Evolutionary conservation across 768 basidiomycete genomes (phyloP).

Genomic region (Infundibulicybe gibba): DNA sequence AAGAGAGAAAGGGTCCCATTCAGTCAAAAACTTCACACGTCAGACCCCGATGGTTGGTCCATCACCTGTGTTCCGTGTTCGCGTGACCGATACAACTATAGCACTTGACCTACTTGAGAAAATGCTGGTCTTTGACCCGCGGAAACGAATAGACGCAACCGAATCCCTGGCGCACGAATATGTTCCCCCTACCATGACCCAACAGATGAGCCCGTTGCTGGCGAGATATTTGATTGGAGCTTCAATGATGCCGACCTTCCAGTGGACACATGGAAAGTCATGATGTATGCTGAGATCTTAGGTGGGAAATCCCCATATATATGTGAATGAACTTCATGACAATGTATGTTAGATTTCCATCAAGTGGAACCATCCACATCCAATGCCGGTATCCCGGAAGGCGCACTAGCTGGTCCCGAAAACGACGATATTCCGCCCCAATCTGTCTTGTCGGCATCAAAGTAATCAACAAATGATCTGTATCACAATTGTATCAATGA

Average conservation of each 20-base stretch:
- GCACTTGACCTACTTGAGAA: slow-evolving; percentile 95
- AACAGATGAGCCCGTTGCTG: slow-evolving; percentile 92
- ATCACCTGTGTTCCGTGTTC: slow-evolving; percentile 1
- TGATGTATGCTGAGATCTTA: slow-evolving; percentile 92
- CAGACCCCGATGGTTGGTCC: slow-evolving; percentile 75
- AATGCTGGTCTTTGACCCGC: slow-evolving; percentile 98
- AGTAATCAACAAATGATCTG: too few relatives aligned
- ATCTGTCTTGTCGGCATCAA: too few relatives aligned
- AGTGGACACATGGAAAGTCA: slow-evolving; percentile 99
- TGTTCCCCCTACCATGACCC: slow-evolving; percentile 98
- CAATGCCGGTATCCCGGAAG: slow-evolving; percentile 54
- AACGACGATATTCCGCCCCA: too few relatives aligned
- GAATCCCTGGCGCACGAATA: slow-evolving; percentile 91
- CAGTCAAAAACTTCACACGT: slow-evolving; percentile 85
- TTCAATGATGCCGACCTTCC: slow-evolving; percentile 99
- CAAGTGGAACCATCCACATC: slow-evolving; percentile 56
- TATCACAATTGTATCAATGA: too few relatives aligned
- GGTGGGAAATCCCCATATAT: slow-evolving; percentile 68
- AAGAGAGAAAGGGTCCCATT: slow-evolving; percentile 96
- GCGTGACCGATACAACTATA: slow-evolving; percentile 20
- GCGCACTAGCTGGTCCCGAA: slow-evolving; percentile 68
- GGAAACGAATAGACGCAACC: slow-evolving; percentile 93
- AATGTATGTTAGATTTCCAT: slow-evolving; percentile 61
- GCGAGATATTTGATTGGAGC: slow-evolving; percentile 96
- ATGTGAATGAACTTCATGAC: background rate